Evolutionary conservation across 2,329 filamentous ascomycete species (phyloP), one percentile per base, ranked within the genome.

Genomic region (Pseudogymnoascus sp.): DNA sequence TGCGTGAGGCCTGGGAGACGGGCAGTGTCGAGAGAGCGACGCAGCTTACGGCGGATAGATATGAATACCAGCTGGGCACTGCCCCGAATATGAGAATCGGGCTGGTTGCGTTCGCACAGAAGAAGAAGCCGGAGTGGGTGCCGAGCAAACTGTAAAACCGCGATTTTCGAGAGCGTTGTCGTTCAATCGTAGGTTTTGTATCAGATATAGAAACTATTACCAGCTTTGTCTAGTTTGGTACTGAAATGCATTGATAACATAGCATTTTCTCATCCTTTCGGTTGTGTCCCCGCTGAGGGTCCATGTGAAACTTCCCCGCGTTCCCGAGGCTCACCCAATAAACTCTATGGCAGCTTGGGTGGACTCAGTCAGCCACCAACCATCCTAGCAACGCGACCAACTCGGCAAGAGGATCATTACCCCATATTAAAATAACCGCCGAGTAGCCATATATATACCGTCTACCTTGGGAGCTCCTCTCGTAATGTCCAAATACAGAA

Each of bases 41-140:
- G 76, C 85, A 83, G 69, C 72, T 88, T 61, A 78, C 81, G n/a
- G 78, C 82, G 43, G 81, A 82, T 1, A 82, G 86, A 73, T 69
- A 75, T 77, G 85, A 83, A 67, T 78, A 77, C 62, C 77, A 77
- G 63, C 77, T 93, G 61, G 78, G 85, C 65, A 81, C 78, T 2
- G 88, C 85, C 0, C 86, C 89, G 68, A 93, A 93, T 75, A 85
- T 91, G 73, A 82, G 81, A 64, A 89, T 93, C 76, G 90, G 90
- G 0, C 76, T 93, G 24, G 77, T 75, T 74, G 90, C 89, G 65
- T 93, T 93, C 78, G 85, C 87, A n/a, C 86, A 89, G 79, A 91
- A 87, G 80, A 79, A 87, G 70, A 81, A 82, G 75, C 84, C 89
- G 2, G 76, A 78, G 28, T 93, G 89, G 89, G 82, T 78, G 70